These are phyloP conservation scores for Ustilago bromivora DNA, from an alignment of 1,284 basidiomycete genomes.

Conservation along the genomic window DNA sequence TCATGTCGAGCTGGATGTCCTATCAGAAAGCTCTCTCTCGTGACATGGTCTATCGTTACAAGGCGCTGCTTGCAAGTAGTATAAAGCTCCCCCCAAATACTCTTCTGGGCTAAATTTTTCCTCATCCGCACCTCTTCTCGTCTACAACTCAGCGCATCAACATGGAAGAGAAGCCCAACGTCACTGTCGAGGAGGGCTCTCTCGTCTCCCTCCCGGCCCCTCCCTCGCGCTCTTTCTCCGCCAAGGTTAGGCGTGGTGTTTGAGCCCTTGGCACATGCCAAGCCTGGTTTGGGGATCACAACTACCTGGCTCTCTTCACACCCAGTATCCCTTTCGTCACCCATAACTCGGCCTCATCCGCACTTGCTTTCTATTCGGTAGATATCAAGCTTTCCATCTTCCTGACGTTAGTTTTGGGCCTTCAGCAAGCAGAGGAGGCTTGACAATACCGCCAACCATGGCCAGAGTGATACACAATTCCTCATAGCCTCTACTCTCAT, in stretches of 20 bases:
- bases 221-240: slow-evolving; percentile 19
- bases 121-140: not conserved
- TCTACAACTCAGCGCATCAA: not conserved
- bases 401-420: slow-evolving; percentile 15
- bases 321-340: slow-evolving; percentile 28
- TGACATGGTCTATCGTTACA: not conserved
- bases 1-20: not conserved
- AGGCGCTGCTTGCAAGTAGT: no score
- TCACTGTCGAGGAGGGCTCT: slow-evolving; percentile 26
- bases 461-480: slow-evolving; percentile 26
- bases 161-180: slow-evolving; percentile 23
- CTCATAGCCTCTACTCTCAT: slow-evolving; percentile 43
- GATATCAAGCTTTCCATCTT: slow-evolving; percentile 29
- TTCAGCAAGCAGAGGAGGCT: slow-evolving; percentile 31
- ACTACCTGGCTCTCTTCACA: slow-evolving; percentile 32
- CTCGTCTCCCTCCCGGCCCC: slow-evolving; percentile 25
- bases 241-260: slow-evolving; percentile 21
- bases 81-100: no score
- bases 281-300: slow-evolving; percentile 43
- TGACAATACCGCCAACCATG: slow-evolving; percentile 22
- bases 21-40: not conserved
- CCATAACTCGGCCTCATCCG: slow-evolving; percentile 8
- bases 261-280: slow-evolving; percentile 22
- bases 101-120: not conserved
- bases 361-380: slow-evolving; percentile 38